Percentiles rank a stretch among this genome's conserved stretches.
These are phyloP conservation scores for Basidiobolus meristosporus DNA, from an alignment of 371 early-diverging fungal genomes.

Conservation along the genomic window DNA sequence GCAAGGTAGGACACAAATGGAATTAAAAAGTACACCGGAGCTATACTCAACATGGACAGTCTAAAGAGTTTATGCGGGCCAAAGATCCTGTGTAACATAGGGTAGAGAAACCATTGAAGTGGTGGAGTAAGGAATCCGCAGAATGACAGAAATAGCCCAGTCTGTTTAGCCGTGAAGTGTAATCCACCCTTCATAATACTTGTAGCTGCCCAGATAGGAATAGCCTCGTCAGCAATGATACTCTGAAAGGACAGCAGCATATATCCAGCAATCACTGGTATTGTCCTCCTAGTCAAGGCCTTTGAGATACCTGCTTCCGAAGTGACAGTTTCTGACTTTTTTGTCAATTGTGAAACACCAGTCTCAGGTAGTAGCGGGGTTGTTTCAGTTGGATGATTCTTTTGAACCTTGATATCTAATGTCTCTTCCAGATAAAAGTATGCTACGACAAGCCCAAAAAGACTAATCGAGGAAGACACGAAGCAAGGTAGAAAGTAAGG, in stretches of 20 bases:
- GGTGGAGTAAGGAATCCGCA: slow-evolving; percentile 29
- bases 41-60: slow-evolving; percentile 12
- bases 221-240: slow-evolving; percentile 56
- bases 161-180: slow-evolving; percentile 22
- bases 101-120: slow-evolving; percentile 14
- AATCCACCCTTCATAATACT: slow-evolving; percentile 30
- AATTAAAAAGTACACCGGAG: slow-evolving; percentile 18
- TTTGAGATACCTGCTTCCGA: too few species aligned
- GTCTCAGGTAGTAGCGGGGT: too few species aligned
- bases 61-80: slow-evolving; percentile 27
- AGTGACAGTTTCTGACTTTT: too few species aligned
- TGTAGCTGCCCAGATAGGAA: slow-evolving; percentile 37
- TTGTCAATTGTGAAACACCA: neutral
- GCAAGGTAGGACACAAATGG: slow-evolving; percentile 9
- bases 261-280: neutral
- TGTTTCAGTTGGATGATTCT: too few species aligned
- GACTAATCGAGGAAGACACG: slow-evolving; percentile 33
- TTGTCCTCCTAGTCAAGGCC: neutral
- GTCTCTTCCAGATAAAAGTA: slow-evolving; percentile 61
- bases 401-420: too few species aligned
- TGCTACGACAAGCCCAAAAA: slow-evolving; percentile 39
- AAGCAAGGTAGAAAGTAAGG: slow-evolving; percentile 79
- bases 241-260: slow-evolving; percentile 33
- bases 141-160: slow-evolving; percentile 35
- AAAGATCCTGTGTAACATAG: too few species aligned